phyloP scores from a whole-genome alignment of 2,329 filamentous ascomycete species.

The Fusarium nodosum region DNA sequence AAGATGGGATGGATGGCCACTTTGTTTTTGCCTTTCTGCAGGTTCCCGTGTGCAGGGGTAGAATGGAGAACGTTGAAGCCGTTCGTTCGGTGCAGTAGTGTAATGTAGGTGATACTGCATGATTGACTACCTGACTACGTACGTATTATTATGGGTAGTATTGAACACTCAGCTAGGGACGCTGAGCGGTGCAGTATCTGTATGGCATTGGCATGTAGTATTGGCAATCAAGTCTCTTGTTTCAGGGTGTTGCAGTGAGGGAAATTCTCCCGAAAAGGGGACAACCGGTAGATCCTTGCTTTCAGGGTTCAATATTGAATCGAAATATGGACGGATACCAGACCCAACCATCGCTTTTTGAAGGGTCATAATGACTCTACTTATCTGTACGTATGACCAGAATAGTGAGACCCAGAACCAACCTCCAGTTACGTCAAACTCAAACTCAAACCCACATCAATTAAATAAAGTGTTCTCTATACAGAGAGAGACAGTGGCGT shows the following conservation, averaged over 20 bases:
- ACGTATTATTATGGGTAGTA: constrained; percentile 12
- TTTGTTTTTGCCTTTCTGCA: constrained; percentile 36
- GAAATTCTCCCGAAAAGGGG: constrained; percentile 9
- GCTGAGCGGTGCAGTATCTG: neutral
- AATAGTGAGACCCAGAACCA: constrained; percentile 18
- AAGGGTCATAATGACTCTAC: constrained; percentile 9
- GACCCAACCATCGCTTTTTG: constrained; percentile 19
- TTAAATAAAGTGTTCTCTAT: constrained; percentile 14
- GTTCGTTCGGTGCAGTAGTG: constrained; percentile 31
- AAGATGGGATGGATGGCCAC: constrained; percentile 15
- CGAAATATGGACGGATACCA: constrained; percentile 7
- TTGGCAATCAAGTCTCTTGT: constrained; percentile 5
- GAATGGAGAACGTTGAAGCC: constrained; percentile 27
- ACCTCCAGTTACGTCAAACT: constrained; percentile 32
- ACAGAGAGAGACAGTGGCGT: constrained; percentile 33
- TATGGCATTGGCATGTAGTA: constrained; percentile 3
- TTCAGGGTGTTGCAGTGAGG: constrained; percentile 11
- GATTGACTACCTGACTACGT: constrained; percentile 3
- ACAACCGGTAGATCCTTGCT: constrained; percentile 11
- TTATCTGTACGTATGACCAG: neutral
- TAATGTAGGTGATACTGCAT: constrained; percentile 37
- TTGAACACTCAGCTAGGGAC: constrained; percentile 10
- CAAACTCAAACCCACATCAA: constrained; percentile 1
- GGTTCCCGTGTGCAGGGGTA: constrained; percentile 33
- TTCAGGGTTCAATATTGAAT: constrained; percentile 18